Evolutionary conservation across 2,329 filamentous ascomycete genomes (phyloP).

Genomic region (Botryotinia convoluta): DNA sequence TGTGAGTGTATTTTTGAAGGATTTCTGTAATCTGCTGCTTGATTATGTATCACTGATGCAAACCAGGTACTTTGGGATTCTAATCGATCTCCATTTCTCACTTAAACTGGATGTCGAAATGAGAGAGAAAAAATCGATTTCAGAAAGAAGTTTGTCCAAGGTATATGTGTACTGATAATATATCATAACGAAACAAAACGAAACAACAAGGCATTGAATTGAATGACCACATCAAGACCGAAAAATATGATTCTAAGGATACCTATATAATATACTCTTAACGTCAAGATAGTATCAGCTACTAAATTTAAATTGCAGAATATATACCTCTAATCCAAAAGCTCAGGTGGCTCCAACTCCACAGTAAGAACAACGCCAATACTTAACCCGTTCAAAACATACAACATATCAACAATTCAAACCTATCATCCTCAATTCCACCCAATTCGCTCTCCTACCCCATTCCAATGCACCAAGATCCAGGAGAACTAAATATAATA

Average conservation of each 20-base stretch:
- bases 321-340: not conserved
- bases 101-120: rapidly evolving
- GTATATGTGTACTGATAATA: not conserved
- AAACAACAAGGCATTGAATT: not conserved
- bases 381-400: not conserved
- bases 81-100: too few relatives aligned
- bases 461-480: not conserved
- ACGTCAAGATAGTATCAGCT: not conserved
- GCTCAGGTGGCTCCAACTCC: too few relatives aligned
- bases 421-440: not conserved
- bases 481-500: not conserved
- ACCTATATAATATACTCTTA: not conserved
- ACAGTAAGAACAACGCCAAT: not conserved
- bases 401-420: not conserved
- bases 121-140: too few relatives aligned
- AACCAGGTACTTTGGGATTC: not conserved
- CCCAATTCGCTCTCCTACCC: not conserved
- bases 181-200: rapidly evolving
- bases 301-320: not conserved
- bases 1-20: not conserved
- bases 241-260: too few relatives aligned
- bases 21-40: not conserved
- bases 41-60: not conserved
- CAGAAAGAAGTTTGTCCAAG: too few relatives aligned
- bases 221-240: too few relatives aligned